Base-by-base conservation (phyloP, 352 stramenopile genomes). In the Aphanomyces stellatus region DNA sequence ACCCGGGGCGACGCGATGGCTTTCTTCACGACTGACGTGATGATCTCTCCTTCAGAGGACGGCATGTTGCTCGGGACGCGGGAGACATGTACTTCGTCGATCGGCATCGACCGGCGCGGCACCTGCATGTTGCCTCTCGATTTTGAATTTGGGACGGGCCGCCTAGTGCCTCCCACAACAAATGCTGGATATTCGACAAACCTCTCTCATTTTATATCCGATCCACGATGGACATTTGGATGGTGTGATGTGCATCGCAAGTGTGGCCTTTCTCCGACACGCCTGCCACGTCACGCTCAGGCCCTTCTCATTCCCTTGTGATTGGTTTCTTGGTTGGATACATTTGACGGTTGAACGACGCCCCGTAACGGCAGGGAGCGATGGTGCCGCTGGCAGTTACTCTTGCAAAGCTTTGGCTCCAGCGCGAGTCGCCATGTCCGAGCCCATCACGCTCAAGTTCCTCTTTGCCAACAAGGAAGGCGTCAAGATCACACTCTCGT, bases 381-480 rank as follows among this genome's bases (percentile, higher is more conserved):
- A n/a, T n/a, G n/a, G n/a, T n/a, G n/a, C n/a, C n/a, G n/a, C n/a
- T n/a, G n/a, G n/a, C n/a, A n/a, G n/a, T 43, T 43, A 17, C 37
- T 17, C 37, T 43, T 43, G 37, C 8, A 17, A 43, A 43, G 37
- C 37, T 43, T n/a, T n/a, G 37, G 17, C 37, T 43, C 17, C 8
- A 17, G 37, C 37, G 17, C 37, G 17, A 43, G 17, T 43, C 37
- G 8, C 37, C 71, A 71, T 68, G 17, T 76, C 71, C 28, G 65
- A 78, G 51, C 81, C 86, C 65, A 72, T 94, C 43, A 62, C 64
- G 63, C 77, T 94, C 66, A 90, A 89, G 72, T 94, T 94, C 63
- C 77, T 94, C 27, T 94, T 94, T 68, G 86, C 86, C 31, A 90
- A 92, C 71, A 76, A 88, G 51, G 86, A 94, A 53, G 83, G 83